Conservation (phyloP, 2,329 filamentous ascomycete species). For the Biscogniauxia sp. region DNA sequence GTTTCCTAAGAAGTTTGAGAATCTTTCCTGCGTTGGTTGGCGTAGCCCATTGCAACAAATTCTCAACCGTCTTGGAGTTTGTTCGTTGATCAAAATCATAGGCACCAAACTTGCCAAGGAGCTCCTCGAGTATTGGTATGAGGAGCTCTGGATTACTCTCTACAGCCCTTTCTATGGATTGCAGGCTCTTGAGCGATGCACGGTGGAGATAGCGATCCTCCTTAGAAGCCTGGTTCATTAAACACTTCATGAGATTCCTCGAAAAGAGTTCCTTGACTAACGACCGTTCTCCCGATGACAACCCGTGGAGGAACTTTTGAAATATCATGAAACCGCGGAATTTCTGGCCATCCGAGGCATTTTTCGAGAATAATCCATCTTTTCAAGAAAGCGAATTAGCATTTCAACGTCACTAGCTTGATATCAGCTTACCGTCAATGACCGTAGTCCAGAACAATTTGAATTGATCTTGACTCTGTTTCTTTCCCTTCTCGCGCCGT, state of each 20-base stretch:
- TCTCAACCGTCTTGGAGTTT: constrained; percentile 80
- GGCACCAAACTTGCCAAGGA: constrained; percentile 68
- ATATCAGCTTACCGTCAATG: constrained; percentile 70
- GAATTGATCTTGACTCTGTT: constrained; percentile 51
- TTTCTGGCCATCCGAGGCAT: constrained; percentile 83
- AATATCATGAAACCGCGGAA: constrained; percentile 90
- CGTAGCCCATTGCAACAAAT: constrained; percentile 61
- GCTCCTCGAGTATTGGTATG: constrained; percentile 57
- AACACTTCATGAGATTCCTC: constrained; percentile 74
- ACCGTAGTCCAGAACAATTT: constrained; percentile 80
- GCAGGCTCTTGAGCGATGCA: constrained; percentile 73
- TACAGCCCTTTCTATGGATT: constrained; percentile 64
- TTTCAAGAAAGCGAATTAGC: constrained; percentile 6
- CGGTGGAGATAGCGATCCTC: constrained; percentile 77
- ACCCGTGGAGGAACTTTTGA: constrained; percentile 64
- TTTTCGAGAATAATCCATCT: constrained; percentile 82
- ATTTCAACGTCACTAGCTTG: background rate
- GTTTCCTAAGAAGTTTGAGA: constrained; percentile 48
- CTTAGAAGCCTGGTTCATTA: constrained; percentile 79
- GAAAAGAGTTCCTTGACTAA: constrained; percentile 68
- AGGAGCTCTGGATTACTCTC: constrained; percentile 60
- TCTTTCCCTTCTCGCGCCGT: constrained; percentile 29
- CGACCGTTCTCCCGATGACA: constrained; percentile 43
- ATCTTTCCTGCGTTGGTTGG: constrained; percentile 53
- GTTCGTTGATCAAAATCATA: constrained; percentile 85